phyloP scores from a whole-genome alignment of 2,329 filamentous ascomycete genomes.

The Berkeleyomyces basicola region DNA sequence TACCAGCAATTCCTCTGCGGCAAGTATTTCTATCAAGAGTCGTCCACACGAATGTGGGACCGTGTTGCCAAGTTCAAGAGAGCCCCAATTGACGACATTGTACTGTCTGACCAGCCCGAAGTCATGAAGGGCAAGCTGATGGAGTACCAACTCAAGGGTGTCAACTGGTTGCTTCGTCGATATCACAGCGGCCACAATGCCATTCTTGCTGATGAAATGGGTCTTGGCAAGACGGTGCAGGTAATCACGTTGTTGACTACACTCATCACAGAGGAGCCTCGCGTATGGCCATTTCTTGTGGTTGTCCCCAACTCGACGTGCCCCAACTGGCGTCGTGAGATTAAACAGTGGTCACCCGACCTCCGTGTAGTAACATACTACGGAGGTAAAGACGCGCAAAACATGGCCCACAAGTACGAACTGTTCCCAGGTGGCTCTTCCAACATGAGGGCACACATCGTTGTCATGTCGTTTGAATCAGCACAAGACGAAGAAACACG shows the following conservation, averaged over 20 bases:
- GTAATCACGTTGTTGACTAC: conserved; percentile 68
- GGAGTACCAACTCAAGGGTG: conserved; percentile 80
- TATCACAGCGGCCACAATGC: conserved; percentile 71
- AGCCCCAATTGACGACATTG: conserved; percentile 40
- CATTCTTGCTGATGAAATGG: conserved; percentile 95
- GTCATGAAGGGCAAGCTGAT: conserved; percentile 69
- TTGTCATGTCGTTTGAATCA: conserved; percentile 90
- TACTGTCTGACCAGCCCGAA: conserved; percentile 55
- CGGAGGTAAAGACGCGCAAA: conserved; percentile 56
- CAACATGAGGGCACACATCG: conserved; percentile 71
- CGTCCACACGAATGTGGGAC: conserved; percentile 43
- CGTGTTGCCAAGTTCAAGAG: conserved; percentile 52
- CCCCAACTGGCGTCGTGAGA: conserved; percentile 93
- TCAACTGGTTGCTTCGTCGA: conserved; percentile 91
- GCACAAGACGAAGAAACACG: conserved; percentile 56
- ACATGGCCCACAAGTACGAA: conserved; percentile 67
- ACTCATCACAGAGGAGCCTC: conserved; percentile 45
- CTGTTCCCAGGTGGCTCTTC: conserved; percentile 54
- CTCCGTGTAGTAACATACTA: conserved; percentile 87
- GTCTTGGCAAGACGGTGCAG: conserved; percentile 91
- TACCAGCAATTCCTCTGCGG: conserved; percentile 78
- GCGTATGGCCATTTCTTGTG: conserved; percentile 80
- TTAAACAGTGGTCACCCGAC: conserved; percentile 80
- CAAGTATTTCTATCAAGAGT: conserved; percentile 45
- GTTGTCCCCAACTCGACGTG: conserved; percentile 92